Base-by-base conservation (phyloP, 495 filamentous ascomycete species). In the Letharia columbiana region DNA sequence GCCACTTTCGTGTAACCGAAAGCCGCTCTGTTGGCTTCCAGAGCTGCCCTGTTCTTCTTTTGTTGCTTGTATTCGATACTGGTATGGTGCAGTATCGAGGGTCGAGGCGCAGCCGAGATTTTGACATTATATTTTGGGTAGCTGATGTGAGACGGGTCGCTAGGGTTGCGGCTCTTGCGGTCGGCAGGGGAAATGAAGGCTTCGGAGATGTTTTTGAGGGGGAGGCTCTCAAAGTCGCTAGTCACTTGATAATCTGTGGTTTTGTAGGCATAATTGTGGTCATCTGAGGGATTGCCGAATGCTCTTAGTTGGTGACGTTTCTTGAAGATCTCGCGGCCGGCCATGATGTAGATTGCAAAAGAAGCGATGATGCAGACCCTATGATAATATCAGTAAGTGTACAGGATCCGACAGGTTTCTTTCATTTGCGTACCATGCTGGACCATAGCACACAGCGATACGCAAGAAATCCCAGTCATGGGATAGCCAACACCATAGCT, bases 401-500 rank as follows among this genome's bases (percentile, higher is more conserved):
- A 61, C 20, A 20, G 20, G 56, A 5, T 47, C 13, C 28, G 54
- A 31, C n/a, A 2, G 62, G 31, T 28, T n/a, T 23, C 39, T 15
- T 39, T 47, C 2, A 2, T 33, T 12, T 50, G 70, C 78, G 74
- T 71, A 89, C 91, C 91, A 95, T 31, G 92, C 86, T 12, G 91
- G 91, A 0, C 82, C 91, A 71, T 96, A 96, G 75, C 93, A 94
- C 44, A 83, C 79, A 18, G 85, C 85, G 52, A 95, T 84, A 41
- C 91, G 85, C 66, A 91, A 82, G 47, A 87, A 80, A 65, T 90
- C 87, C 85, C 87, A 93, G 13, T 82, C 73, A 2, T 71, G 67
- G 62, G 81, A 79, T 44, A 95, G 76, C 91, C 91, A 96, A 72
- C 91, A 96, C 91, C 91, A 96, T 35, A 95, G 75, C 56, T 84